A percentile compares a stretch with the other conserved stretches of the same genome.
Conservation (phyloP, 2,329 filamentous ascomycete species). For the Bisporella sp. region DNA sequence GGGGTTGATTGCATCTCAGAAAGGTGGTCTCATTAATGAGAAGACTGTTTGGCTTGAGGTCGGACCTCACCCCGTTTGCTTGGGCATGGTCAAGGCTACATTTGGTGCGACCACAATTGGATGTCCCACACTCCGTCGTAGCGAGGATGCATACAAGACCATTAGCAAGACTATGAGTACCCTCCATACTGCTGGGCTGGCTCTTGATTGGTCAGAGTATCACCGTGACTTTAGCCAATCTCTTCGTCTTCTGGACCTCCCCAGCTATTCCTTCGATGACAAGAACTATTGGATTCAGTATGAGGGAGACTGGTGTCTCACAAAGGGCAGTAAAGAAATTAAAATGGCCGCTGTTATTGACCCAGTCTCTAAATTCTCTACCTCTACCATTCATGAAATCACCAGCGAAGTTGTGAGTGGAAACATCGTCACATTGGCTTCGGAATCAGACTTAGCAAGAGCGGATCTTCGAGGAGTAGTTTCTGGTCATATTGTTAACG, state of each 20-base stretch:
- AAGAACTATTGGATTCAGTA: constrained; percentile 64
- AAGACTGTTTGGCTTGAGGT: constrained; percentile 62
- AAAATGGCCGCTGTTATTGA: constrained; percentile 7
- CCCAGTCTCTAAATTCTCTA: constrained; percentile 39
- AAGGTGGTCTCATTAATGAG: constrained; percentile 51
- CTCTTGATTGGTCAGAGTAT: constrained; percentile 65
- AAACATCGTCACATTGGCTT: constrained; percentile 42
- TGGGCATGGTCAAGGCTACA: constrained; percentile 60
- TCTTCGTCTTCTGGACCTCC: constrained; percentile 56
- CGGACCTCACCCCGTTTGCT: constrained; percentile 66
- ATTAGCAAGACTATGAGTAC: constrained; percentile 49
- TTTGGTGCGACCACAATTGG: constrained; percentile 47
- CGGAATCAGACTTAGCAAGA: constrained; percentile 48
- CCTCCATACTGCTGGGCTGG: constrained; percentile 54
- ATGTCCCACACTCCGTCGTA: constrained; percentile 54
- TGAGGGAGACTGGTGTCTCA: constrained; percentile 61
- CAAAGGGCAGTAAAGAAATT: constrained; percentile 49
- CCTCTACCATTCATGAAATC: constrained; percentile 48
- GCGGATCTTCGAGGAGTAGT: constrained; percentile 47
- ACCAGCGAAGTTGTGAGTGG: constrained; percentile 45
- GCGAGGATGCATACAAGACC: constrained; percentile 58
- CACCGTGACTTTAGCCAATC: constrained; percentile 53
- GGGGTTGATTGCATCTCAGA: constrained; percentile 50
- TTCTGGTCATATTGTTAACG: constrained; percentile 53
- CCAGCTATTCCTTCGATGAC: constrained; percentile 60